A percentile compares a stretch with the other conserved stretches of the same genome.
Evolutionary conservation across 129 eudicot genomes (phyloP).

Genomic region (Apium graveolens): DNA sequence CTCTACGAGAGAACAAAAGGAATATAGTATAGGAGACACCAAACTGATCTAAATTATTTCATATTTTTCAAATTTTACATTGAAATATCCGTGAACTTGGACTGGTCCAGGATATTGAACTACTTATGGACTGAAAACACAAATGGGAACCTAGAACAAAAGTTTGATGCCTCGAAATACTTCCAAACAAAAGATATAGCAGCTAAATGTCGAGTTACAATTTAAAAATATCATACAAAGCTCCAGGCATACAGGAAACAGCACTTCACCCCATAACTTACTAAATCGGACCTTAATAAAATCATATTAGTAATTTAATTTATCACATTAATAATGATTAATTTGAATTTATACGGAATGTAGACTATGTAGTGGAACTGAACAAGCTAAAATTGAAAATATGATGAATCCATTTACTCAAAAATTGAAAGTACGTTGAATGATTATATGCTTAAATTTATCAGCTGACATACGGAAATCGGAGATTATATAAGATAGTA

Average conservation of each 20-base stretch:
- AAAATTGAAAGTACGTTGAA: neutral
- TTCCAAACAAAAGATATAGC: neutral
- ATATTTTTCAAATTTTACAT: no score
- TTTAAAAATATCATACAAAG: neutral
- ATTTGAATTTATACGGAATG: neutral
- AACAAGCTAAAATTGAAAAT: neutral
- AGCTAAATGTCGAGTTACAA: neutral
- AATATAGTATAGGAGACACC: no score
- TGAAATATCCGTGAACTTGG: no score
- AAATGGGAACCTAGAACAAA: no score
- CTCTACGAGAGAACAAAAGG: neutral
- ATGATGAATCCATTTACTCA: neutral
- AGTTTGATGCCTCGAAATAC: neutral
- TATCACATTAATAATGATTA: neutral
- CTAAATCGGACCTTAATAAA: no score
- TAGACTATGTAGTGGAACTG: neutral
- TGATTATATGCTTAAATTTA: neutral
- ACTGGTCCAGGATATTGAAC: no score
- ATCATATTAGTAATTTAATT: neutral
- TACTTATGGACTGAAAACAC: no score
- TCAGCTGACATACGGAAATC: neutral
- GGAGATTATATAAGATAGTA: neutral
- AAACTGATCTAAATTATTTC: no score
- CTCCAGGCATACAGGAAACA: neutral
- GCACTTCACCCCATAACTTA: no score